A percentile compares a stretch with the other conserved stretches of the same genome.
Evolutionary conservation across 805 yeast genomes (phyloP).

Genomic region (Metschnikowia proteae): DNA sequence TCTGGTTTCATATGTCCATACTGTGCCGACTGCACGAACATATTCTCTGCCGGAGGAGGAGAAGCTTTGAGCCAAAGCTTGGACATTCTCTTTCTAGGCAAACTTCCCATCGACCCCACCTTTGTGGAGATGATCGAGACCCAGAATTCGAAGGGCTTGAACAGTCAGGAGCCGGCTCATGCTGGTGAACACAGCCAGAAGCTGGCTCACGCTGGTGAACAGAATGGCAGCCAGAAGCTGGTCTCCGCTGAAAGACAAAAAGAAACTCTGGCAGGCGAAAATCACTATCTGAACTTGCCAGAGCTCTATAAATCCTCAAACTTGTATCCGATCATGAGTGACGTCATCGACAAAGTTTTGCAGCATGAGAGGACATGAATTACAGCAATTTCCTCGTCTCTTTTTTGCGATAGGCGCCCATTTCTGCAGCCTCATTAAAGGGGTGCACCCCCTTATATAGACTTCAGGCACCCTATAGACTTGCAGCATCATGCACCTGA

Average conservation of each 20-base stretch:
- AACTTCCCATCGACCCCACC: constrained; percentile 88
- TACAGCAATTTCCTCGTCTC: not conserved
- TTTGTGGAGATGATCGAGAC: constrained; percentile 86
- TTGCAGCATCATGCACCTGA: not conserved
- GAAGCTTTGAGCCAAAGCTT: constrained; percentile 58
- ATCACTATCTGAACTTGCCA: constrained; percentile 18
- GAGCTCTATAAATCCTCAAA: constrained; percentile 35
- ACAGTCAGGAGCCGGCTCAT: not conserved
- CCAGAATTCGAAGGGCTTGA: constrained; percentile 31
- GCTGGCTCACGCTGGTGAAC: not conserved
- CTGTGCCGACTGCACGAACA: constrained; percentile 88
- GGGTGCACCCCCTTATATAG: not conserved
- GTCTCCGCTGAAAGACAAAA: constrained; percentile 11
- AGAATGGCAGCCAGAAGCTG: not conserved
- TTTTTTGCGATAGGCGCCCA: not conserved
- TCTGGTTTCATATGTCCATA: constrained; percentile 93
- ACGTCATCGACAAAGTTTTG: constrained; percentile 33
- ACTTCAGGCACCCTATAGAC: not conserved
- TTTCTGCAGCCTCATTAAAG: too few relatives aligned
- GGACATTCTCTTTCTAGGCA: constrained; percentile 69
- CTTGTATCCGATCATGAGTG: constrained; percentile 36
- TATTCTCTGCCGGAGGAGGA: constrained; percentile 95
- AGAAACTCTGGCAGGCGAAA: not conserved
- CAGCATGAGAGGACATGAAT: constrained; percentile 10
- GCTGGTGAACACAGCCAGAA: too few relatives aligned